Evolutionary conservation across 495 filamentous ascomycete species (phyloP).

Genomic region (Elasticomyces elasticus): DNA sequence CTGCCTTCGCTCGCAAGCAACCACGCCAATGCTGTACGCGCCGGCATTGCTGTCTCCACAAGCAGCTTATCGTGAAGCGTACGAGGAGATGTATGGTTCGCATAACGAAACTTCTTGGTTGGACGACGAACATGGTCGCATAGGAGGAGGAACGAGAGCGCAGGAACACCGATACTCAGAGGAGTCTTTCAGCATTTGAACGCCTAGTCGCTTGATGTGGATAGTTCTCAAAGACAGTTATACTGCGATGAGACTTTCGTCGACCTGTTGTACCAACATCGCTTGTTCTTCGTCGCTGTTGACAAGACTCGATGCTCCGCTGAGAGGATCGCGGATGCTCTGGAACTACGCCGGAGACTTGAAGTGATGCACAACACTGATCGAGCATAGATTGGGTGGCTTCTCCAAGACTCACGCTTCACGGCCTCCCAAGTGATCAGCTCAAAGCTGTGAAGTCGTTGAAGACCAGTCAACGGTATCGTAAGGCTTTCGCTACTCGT

Average conservation of each 20-base stretch:
- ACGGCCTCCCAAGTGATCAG: conserved; percentile 14
- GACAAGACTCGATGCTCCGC: too few relatives aligned
- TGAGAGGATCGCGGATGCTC: background rate
- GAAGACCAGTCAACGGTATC: conserved; percentile 29
- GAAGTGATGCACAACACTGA: background rate
- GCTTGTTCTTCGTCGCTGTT: too few relatives aligned
- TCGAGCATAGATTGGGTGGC: background rate
- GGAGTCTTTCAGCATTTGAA: background rate
- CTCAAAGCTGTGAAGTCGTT: conserved; percentile 4
- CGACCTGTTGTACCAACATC: background rate
- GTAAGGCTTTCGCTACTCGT: conserved; percentile 34
- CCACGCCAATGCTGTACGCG: too few relatives aligned
- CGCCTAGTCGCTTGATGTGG: background rate
- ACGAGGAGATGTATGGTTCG: background rate
- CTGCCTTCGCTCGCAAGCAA: too few relatives aligned
- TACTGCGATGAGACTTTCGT: background rate
- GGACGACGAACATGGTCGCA: background rate
- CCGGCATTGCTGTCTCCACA: too few relatives aligned
- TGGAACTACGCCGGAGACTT: background rate
- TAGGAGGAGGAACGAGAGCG: background rate
- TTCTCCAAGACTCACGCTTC: conserved; percentile 4
- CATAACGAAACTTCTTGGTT: background rate
- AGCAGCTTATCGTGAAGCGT: background rate
- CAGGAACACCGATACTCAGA: background rate
- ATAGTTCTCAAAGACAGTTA: background rate